These are phyloP conservation scores for Acer negundo DNA, from an alignment of 345 rosid genomes.

Conservation along the genomic window DNA sequence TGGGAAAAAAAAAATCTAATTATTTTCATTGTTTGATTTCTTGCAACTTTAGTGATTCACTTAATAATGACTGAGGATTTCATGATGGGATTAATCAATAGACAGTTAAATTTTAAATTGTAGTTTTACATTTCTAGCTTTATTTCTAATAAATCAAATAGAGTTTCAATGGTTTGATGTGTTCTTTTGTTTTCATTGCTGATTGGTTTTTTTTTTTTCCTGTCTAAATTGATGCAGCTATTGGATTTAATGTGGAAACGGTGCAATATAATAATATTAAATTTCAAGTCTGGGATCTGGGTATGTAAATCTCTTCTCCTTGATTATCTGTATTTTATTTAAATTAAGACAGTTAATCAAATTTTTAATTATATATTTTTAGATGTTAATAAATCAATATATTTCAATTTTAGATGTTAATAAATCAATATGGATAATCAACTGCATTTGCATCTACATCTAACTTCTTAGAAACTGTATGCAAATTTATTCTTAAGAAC, in stretches of 20 bases:
- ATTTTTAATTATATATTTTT: too few relatives aligned
- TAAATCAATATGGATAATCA: neutral
- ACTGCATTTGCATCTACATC: neutral
- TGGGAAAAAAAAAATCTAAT: too few relatives aligned
- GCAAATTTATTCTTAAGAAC: neutral
- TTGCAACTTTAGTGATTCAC: too few relatives aligned
- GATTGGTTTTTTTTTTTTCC: conserved; percentile 8
- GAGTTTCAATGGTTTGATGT: neutral
- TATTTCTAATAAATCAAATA: neutral
- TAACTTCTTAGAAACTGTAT: neutral
- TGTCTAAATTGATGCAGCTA: conserved; percentile 53
- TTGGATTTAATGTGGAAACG: conserved; percentile 97
- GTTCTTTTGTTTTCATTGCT: neutral
- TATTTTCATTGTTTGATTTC: too few relatives aligned
- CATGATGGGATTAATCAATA: neutral
- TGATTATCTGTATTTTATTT: conserved; percentile 11
- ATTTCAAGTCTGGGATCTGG: conserved; percentile 93
- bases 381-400: neutral
- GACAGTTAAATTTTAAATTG: neutral
- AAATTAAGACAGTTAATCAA: too few relatives aligned
- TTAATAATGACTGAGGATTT: neutral
- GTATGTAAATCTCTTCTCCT: conserved; percentile 33
- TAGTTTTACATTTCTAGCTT: neutral
- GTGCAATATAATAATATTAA: conserved; percentile 93
- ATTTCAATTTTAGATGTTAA: too few relatives aligned